Evolutionary conservation across 2,329 filamentous ascomycete species (phyloP).

Genomic region (Talaromyces verruculosus): DNA sequence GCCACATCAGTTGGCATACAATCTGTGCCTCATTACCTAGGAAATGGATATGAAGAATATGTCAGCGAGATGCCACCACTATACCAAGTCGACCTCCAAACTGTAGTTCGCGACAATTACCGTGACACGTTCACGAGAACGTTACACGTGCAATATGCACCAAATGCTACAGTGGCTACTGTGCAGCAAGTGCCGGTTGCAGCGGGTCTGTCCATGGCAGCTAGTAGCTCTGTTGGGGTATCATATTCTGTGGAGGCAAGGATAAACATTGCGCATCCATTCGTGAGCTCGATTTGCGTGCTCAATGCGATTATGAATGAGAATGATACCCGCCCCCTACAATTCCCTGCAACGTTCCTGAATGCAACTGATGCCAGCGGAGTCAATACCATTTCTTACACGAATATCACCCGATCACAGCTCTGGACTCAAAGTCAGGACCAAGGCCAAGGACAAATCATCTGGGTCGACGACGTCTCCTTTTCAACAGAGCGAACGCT

Average conservation of each 20-base stretch:
- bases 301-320: conserved; percentile 4
- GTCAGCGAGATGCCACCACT: not conserved
- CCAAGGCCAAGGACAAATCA: conserved; percentile 14
- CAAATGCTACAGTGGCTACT: not conserved
- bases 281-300: conserved; percentile 8
- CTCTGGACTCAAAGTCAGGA: not conserved
- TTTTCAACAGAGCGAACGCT: conserved; percentile 1
- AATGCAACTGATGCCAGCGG: not conserved
- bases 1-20: not conserved
- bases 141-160: not conserved
- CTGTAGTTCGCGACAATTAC: not conserved
- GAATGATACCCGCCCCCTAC: not conserved
- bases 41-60: not conserved
- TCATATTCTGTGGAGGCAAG: not conserved
- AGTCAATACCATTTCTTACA: not conserved
- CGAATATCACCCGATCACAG: not conserved
- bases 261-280: not conserved
- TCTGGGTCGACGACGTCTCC: conserved; percentile 19
- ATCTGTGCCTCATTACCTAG: not conserved
- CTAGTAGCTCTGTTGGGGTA: not conserved
- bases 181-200: not conserved
- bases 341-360: not conserved
- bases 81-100: not conserved
- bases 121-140: not conserved
- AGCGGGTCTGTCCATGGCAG: not conserved